Evolutionary conservation across 345 rosid species (phyloP), one percentile per base, ranked within the genome.

Genomic region (Combretum micranthum): DNA sequence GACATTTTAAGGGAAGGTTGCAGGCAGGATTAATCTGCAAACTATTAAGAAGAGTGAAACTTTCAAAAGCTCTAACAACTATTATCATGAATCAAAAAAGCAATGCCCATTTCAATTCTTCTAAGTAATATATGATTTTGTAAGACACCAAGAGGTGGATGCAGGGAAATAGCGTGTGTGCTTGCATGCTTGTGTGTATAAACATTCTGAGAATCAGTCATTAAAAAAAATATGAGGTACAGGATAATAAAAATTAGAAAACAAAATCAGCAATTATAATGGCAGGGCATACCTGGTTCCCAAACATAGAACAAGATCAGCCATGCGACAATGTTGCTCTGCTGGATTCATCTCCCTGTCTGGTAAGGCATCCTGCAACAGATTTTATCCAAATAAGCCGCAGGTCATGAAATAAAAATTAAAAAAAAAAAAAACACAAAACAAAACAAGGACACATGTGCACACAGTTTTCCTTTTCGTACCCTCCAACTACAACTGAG

Each of bases 11-110:
- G 13, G 80, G 80, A 45, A 75, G 57, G 45, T 71, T 75, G 61
- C 74, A 65, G 17, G 72, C 76, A 52, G 76, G 80, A 59, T 74
- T 71, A 14, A 68, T 68, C 69, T 68, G 76, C 74, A 75, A 65
- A 68, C 76, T 75, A 66, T 58, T 68, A 14, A 37, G 2, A 9
- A 43, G 43, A 20, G 22, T 50, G 22, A 2, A 47, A 32, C 39
- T 32, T 11, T 7, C 39, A 32, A 32, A 32, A 5, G 39, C 39
- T 32, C 22, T 50, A 18, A 7, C 13, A 12, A 19, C n/a, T n/a
- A n/a, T 12, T 50, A 19, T 15, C 25, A 50, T 32, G 9, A 50
- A 18, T 22, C 22, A 50, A 12, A 50, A 15, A 2, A 12, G 10
- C 16, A 15, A n/a, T 8, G n/a, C 49, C 49, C 14, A 50, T 13